These are phyloP conservation scores for Debaryomyces castellii DNA, from an alignment of 805 yeast species.

Conservation along the genomic window DNA sequence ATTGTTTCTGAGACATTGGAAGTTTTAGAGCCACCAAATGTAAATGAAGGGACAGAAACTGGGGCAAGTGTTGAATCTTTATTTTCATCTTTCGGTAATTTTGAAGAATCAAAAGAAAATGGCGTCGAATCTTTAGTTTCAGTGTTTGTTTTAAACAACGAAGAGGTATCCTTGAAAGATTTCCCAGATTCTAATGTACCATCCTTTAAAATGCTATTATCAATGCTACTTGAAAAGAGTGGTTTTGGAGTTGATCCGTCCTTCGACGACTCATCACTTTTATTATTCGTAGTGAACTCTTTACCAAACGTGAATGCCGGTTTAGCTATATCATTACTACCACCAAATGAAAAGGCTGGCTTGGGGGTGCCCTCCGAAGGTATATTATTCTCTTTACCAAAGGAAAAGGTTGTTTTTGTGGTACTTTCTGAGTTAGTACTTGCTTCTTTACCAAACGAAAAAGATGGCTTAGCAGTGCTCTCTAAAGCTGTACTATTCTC, in stretches of 20 bases:
- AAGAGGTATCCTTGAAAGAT: too few relatives aligned
- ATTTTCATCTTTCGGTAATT: background rate
- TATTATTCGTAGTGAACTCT: background rate
- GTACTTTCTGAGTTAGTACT: too few relatives aligned
- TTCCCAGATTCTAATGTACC: background rate
- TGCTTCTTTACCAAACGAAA: too few relatives aligned
- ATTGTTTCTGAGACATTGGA: background rate
- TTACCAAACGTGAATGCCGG: constrained; percentile 11
- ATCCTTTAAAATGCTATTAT: background rate
- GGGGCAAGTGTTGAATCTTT: background rate
- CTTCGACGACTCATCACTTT: background rate
- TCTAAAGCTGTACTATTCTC: too few relatives aligned
- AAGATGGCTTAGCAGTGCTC: too few relatives aligned
- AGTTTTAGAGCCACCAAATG: constrained; percentile 4
- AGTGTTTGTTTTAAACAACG: background rate
- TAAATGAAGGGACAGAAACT: constrained; percentile 7
- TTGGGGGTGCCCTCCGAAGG: background rate
- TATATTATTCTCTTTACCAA: background rate
- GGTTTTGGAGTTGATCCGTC: background rate
- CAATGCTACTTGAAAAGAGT: background rate
- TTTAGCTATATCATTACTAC: constrained; percentile 3
- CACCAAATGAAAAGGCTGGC: constrained; percentile 18
- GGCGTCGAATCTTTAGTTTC: background rate
- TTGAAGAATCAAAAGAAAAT: constrained; percentile 10
- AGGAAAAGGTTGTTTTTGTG: background rate